Base-by-base conservation (phyloP, 1,139 yeast species). In the Geotrichum phurueaensis region DNA sequence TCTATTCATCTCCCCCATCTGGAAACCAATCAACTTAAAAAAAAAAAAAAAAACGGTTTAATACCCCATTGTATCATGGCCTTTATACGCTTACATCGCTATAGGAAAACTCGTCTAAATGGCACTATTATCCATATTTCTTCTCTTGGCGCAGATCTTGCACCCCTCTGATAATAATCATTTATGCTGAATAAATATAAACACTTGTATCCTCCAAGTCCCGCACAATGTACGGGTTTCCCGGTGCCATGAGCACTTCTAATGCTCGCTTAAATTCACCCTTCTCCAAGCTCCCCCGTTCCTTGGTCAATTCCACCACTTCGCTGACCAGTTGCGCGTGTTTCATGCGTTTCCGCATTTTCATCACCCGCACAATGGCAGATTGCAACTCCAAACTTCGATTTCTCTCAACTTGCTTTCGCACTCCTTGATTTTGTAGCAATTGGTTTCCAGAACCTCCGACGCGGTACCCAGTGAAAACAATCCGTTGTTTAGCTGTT, bases 291-390 rank as follows among this genome's bases (percentile, higher is more conserved):
- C 65, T 63, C 20, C 75, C 75, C 10, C 74, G 66, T 31, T 62
- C 64, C 63, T 69, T 68, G 39, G 70, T 68, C 57, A 63, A 65
- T 12, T 69, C 70, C 31, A 71, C 64, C 1, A 72, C 68, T 58
- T 67, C 68, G 50, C 69, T 70, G 1, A 76, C 68, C n/a, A 79
- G 69, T 31, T 70, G 71, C 0, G 68, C 69, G 64, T 79, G 81
- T 2, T 62, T 54, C 53, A 77, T 64, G 22, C 61, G 61, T 56
- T 69, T 69, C 4, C 71, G 65, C 3, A 70, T 62, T 65, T 76
- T 76, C 75, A 77, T 67, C 39, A 69, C 62, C 15, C 78, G 68
- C 10, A 73, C 71, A 20, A 76, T 71, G 12, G 73, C 73, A 0
- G 79, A 78, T 58, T 72, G 76, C 12, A 76, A 65, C 51, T 71